Evolutionary conservation across 2,329 filamentous ascomycete genomes (phyloP), one percentile per base, ranked within the genome.

Genomic region (Colletotrichum tofieldiae): DNA sequence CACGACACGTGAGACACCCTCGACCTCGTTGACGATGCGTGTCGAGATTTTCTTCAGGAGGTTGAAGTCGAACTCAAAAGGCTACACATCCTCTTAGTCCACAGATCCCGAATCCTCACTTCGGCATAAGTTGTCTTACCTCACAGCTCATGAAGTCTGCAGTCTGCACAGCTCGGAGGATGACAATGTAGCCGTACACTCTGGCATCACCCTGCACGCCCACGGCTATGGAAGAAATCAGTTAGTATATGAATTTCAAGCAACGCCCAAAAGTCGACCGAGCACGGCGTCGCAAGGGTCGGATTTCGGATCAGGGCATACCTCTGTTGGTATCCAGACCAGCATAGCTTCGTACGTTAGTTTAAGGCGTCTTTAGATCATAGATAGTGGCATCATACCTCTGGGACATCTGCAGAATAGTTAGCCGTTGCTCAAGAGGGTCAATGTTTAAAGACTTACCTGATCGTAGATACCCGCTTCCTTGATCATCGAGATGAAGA

Each of bases 401-500:
- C 79, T 87, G 86, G n/a, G 81, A 79, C 55, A 87, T 84, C 79
- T 84, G 73, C 32, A 16, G 45, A 4, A 23, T 29, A 9, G 61
- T 71, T 55, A 74, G 51, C 47, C 41, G 23, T 8, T 29, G 8
- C 9, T n/a, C 35, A 20, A 18, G 43, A 20, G 9, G 49, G 70
- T 66, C 35, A 14, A 54, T 14, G 43, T 23, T n/a, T 18, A 8
- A 9, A 41, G 14, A 73, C 79, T 65, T 39, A 81, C 81, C 77
- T 95, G 82, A 70, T 93, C 82, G 80, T 96, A 96, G 29, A 95
- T 81, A 14, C 93, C 93, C 0, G 92, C 92, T 67, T 89, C 88
- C 77, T 85, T 87, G 83, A 96, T 95, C 87, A 92, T 91, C 74
- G 88, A 87, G 76, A 95, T 94, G 83, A 93, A 95, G 78, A 96